A percentile compares a stretch with the other conserved stretches of the same genome.
Evolutionary conservation across 2,329 filamentous ascomycete genomes (phyloP).

Genomic region (Biscogniauxia marginata): DNA sequence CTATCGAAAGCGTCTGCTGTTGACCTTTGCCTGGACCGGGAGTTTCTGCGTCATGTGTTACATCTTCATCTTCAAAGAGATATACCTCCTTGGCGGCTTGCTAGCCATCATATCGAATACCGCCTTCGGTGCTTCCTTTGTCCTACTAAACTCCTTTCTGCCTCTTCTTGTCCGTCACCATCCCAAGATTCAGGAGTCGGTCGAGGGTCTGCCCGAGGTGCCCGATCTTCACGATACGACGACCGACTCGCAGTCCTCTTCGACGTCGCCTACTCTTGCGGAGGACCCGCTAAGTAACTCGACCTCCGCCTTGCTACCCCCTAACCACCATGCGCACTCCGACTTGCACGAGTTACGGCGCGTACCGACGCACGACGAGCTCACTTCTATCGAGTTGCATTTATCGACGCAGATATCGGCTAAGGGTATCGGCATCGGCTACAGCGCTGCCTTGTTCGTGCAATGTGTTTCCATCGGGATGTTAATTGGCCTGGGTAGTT

Average conservation of each 20-base stretch:
- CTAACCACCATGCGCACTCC: constrained; percentile 27
- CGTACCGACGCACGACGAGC: constrained; percentile 44
- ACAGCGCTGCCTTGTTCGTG: constrained; percentile 79
- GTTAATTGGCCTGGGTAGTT: constrained; percentile 69
- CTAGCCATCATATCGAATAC: constrained; percentile 90
- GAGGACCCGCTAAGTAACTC: constrained; percentile 39
- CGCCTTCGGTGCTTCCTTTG: constrained; percentile 91
- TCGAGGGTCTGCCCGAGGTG: constrained; percentile 24
- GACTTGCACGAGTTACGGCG: constrained; percentile 37
- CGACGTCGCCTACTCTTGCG: constrained; percentile 33
- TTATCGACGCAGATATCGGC: constrained; percentile 90
- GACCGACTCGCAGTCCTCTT: constrained; percentile 36
- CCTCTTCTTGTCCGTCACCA: constrained; percentile 89
- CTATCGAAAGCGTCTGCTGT: constrained; percentile 83
- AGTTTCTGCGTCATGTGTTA: constrained; percentile 85
- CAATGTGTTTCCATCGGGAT: constrained; percentile 80
- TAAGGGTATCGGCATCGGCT: constrained; percentile 90
- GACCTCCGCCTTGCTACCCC: constrained; percentile 46
- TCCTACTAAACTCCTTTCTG: constrained; percentile 91
- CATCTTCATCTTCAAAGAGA: constrained; percentile 69
- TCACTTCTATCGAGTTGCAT: constrained; percentile 66
- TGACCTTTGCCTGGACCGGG: constrained; percentile 81
- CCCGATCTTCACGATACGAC: constrained; percentile 32
- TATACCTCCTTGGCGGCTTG: constrained; percentile 79
- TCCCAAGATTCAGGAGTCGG: constrained; percentile 45